phyloP scores from a whole-genome alignment of 2,329 filamentous ascomycete species.

The Claviceps pusilla region DNA sequence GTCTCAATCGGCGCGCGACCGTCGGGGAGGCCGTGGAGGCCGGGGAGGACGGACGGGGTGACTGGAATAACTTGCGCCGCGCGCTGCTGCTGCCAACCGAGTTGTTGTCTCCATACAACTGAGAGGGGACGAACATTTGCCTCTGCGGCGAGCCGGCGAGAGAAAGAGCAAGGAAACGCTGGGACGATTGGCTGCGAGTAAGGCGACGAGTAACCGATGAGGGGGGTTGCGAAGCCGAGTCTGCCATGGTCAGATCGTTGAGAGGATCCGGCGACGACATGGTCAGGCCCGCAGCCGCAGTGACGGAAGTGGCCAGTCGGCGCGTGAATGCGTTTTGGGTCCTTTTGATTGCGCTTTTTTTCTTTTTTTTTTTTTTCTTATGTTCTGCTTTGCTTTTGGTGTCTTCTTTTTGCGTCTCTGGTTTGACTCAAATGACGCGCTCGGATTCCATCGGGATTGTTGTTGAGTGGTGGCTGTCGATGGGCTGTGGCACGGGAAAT shows the following conservation, averaged over 20 bases:
- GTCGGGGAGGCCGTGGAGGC: conserved; percentile 22
- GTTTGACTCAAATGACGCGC: neutral
- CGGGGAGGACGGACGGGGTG: conserved; percentile 28
- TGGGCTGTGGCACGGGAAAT: conserved; percentile 1
- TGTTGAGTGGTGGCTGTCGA: neutral
- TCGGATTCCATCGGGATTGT: neutral
- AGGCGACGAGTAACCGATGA: conserved; percentile 26
- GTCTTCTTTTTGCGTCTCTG: conserved; percentile 1
- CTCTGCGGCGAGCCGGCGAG: conserved; percentile 34
- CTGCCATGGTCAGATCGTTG: conserved; percentile 23
- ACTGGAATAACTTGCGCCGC: conserved; percentile 29
- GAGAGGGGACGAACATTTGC: conserved; percentile 43
- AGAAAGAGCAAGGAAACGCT: conserved; percentile 19
- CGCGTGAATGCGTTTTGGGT: neutral
- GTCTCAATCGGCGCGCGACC: conserved; percentile 18
- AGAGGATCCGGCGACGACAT: conserved; percentile 39
- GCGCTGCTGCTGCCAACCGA: conserved; percentile 17
- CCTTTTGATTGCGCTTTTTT: neutral
- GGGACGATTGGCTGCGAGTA: conserved; percentile 29
- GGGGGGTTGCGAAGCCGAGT: conserved; percentile 16
- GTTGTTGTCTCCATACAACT: conserved; percentile 15
- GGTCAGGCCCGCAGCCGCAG: conserved; percentile 13
- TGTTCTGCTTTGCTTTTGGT: neutral
- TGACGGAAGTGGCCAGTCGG: conserved; percentile 8
- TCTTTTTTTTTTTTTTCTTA: neutral